Evolutionary conservation across 352 stramenopile genomes (phyloP).

Genomic region (Phytophthora ohioensis): DNA sequence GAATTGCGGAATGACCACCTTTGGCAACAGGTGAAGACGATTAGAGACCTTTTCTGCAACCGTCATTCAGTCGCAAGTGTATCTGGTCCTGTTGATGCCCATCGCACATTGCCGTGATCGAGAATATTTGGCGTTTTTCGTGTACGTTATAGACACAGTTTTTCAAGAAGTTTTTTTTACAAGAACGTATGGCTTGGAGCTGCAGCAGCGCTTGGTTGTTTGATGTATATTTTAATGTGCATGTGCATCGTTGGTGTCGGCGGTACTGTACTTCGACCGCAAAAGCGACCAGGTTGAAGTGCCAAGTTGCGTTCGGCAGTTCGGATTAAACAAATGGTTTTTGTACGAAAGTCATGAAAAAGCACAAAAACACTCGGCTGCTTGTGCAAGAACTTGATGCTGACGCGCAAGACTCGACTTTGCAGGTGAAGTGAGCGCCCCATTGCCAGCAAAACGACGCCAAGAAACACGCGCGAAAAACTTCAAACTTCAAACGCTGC

Average conservation of each 20-base stretch:
- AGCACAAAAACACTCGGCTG: background rate
- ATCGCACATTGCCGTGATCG: slow-evolving; percentile 19
- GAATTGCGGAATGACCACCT: slow-evolving; percentile 31
- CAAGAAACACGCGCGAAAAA: slow-evolving; percentile 27
- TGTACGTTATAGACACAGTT: too few species aligned
- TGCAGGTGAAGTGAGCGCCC: slow-evolving; percentile 5
- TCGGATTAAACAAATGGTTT: background rate
- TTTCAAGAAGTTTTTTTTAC: too few species aligned
- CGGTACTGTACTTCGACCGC: too few species aligned
- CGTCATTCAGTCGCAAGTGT: slow-evolving; percentile 13
- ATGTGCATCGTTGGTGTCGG: too few species aligned
- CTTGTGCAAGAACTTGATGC: slow-evolving; percentile 3
- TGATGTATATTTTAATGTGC: too few species aligned
- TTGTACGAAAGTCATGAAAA: background rate
- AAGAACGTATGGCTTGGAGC: too few species aligned
- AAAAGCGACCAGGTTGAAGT: too few species aligned
- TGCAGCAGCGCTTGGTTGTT: too few species aligned
- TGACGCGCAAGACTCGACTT: slow-evolving; percentile 30
- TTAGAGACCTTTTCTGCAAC: slow-evolving; percentile 13
- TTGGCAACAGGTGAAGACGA: background rate
- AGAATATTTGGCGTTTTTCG: background rate
- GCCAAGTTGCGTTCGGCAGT: too few species aligned
- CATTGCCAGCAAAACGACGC: slow-evolving; percentile 10
- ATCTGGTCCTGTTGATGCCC: slow-evolving; percentile 23
- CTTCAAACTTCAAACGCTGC: slow-evolving; percentile 20